Evolutionary conservation across 2,329 filamentous ascomycete species (phyloP).

Genomic region (Cytospora leucostoma): DNA sequence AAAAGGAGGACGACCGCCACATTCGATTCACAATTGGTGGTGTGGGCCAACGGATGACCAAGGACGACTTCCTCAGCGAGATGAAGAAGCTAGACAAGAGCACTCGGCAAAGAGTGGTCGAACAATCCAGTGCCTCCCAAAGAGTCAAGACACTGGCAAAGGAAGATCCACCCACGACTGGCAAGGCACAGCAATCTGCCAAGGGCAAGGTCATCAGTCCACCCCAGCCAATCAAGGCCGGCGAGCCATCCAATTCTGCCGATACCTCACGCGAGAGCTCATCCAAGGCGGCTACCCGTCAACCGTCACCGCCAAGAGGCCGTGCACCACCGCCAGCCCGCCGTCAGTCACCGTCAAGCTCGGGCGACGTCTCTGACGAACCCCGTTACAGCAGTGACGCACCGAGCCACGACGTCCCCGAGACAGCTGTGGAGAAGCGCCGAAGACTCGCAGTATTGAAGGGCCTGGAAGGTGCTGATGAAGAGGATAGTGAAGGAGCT

Average conservation of each 20-base stretch:
- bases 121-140: constrained; percentile 50
- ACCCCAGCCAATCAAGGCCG: constrained; percentile 14
- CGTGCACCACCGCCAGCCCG: neutral
- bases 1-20: constrained; percentile 67
- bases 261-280: constrained; percentile 15
- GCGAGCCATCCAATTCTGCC: neutral
- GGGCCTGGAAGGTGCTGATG: constrained; percentile 46
- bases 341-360: constrained; percentile 12
- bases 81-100: constrained; percentile 72
- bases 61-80: constrained; percentile 76
- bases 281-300: constrained; percentile 15
- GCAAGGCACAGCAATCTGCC: constrained; percentile 14
- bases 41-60: constrained; percentile 74
- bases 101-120: constrained; percentile 57
- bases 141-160: constrained; percentile 53
- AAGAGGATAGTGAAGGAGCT: constrained; percentile 45
- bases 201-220: constrained; percentile 23
- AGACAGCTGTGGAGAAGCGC: constrained; percentile 70
- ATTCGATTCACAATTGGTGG: constrained; percentile 77
- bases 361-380: constrained; percentile 11
- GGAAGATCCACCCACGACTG: constrained; percentile 36
- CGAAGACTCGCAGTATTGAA: constrained; percentile 60
- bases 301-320: constrained; percentile 1
- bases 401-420: constrained; percentile 47
- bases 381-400: constrained; percentile 21